Evolutionary conservation across 805 yeast species (phyloP).

Genomic region (Spathaspora passalidarum): DNA sequence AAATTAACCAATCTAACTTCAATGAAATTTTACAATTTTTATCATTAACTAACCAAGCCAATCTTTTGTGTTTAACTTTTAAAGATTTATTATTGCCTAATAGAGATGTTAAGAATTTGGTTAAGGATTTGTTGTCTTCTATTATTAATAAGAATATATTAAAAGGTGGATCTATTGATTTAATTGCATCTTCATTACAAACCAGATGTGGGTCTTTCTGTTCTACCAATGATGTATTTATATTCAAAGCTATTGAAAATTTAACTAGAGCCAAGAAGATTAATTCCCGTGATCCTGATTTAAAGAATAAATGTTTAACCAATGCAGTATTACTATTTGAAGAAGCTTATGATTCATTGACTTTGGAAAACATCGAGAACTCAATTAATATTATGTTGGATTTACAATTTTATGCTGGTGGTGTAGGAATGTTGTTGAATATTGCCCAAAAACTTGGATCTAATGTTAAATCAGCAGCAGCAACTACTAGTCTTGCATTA

Average conservation of each 20-base stretch:
- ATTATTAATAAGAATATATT: conserved; percentile 85
- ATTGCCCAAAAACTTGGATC: conserved; percentile 63
- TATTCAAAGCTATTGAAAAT: conserved; percentile 91
- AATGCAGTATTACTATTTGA: conserved; percentile 76
- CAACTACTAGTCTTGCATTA: neutral
- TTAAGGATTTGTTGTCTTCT: conserved; percentile 84
- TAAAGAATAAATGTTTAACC: conserved; percentile 59
- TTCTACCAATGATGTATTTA: conserved; percentile 87
- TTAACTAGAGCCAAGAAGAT: conserved; percentile 80
- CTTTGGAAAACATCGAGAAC: conserved; percentile 76
- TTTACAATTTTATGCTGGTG: conserved; percentile 78
- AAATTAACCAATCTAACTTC: conserved; percentile 42
- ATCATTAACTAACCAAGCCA: conserved; percentile 62
- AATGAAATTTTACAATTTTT: conserved; percentile 69
- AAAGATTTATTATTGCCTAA: conserved; percentile 75
- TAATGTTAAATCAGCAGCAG: conserved; percentile 7
- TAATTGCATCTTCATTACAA: conserved; percentile 82
- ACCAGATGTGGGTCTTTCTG: conserved; percentile 94
- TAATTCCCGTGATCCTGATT: conserved; percentile 68
- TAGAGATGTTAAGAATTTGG: conserved; percentile 57
- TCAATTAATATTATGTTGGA: conserved; percentile 76
- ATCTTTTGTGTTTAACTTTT: conserved; percentile 64
- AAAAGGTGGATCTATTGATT: conserved; percentile 90
- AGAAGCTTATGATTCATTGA: conserved; percentile 73
- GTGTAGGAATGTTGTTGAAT: conserved; percentile 75